Evolutionary conservation across 108 stramenopile genomes (phyloP).

Genomic region (Conticribra weissflogii): DNA sequence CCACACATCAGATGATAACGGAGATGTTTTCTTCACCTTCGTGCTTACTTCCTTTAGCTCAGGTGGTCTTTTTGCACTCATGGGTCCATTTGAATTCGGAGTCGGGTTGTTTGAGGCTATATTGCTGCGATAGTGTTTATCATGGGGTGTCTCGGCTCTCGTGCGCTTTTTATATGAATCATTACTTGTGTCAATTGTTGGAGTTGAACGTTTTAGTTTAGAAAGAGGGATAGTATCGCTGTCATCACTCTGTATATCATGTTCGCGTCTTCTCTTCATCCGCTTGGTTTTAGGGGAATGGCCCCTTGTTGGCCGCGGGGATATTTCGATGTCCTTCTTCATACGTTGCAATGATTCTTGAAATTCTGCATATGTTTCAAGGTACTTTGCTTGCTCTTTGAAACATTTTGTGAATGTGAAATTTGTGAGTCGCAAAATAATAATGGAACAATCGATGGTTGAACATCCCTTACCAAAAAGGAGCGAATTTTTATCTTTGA

Average conservation of each 20-base stretch:
- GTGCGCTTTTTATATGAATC: too few species aligned
- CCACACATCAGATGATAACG: too few species aligned
- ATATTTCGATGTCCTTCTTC: not conserved
- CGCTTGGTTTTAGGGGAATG: constrained; percentile 11
- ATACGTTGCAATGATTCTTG: not conserved
- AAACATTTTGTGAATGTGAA: too few species aligned
- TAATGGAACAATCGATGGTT: constrained; percentile 1
- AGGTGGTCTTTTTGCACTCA: constrained; percentile 1
- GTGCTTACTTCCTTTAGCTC: not conserved
- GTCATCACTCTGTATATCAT: not conserved
- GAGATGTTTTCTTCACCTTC: not conserved
- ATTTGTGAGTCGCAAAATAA: not conserved
- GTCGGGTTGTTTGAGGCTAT: too few species aligned
- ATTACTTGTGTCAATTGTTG: too few species aligned
- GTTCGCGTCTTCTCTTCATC: constrained; percentile 1
- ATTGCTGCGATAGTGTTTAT: too few species aligned
- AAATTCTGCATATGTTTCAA: not conserved
- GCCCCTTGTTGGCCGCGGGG: not conserved
- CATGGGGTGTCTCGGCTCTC: too few species aligned
- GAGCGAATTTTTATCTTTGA: constrained; percentile 22
- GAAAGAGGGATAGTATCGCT: constrained; percentile 12
- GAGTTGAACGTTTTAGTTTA: constrained; percentile 7
- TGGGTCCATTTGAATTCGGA: too few species aligned
- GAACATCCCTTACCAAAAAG: constrained; percentile 11
- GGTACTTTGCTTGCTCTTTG: not conserved